A percentile compares a stretch with the other conserved stretches of the same genome.
Conservation (phyloP, 208 protist genomes). For the Trypanosoma brucei region DNA sequence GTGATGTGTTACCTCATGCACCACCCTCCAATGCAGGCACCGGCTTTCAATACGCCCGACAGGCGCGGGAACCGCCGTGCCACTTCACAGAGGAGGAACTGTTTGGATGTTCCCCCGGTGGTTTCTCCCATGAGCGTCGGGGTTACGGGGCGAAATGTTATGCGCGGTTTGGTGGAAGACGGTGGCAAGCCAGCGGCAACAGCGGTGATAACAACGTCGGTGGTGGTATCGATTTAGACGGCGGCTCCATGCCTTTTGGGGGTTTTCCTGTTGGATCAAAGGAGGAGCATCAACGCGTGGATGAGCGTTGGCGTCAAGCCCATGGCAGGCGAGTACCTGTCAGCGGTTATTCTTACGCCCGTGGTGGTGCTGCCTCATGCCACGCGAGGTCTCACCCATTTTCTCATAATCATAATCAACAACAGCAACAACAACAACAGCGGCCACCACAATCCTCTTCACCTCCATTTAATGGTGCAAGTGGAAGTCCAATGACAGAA, state of each 20-base stretch:
- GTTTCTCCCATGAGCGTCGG: constrained; percentile 25
- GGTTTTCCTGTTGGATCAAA: not conserved
- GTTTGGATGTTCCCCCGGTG: constrained; percentile 41
- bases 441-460: constrained; percentile 1
- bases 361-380: not conserved
- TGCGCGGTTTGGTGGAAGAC: not conserved
- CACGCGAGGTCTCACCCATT: not conserved
- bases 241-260: not conserved
- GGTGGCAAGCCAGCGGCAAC: not conserved
- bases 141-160: not conserved
- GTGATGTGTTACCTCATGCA: not conserved
- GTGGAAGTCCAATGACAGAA: not conserved
- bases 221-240: not conserved
- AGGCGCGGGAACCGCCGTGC: constrained; percentile 14
- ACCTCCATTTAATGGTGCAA: not conserved
- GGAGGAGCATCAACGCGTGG: constrained; percentile 17
- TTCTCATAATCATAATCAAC: constrained; percentile 3
- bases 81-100: constrained; percentile 59
- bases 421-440: constrained; percentile 9
- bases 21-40: constrained; percentile 23
- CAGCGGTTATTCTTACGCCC: constrained; percentile 45
- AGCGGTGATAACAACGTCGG: not conserved
- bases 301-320: constrained; percentile 49
- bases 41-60: not conserved
- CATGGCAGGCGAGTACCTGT: constrained; percentile 62